These are phyloP conservation scores for Mycena belliarum DNA, from an alignment of 768 basidiomycete genomes.

Conservation along the genomic window DNA sequence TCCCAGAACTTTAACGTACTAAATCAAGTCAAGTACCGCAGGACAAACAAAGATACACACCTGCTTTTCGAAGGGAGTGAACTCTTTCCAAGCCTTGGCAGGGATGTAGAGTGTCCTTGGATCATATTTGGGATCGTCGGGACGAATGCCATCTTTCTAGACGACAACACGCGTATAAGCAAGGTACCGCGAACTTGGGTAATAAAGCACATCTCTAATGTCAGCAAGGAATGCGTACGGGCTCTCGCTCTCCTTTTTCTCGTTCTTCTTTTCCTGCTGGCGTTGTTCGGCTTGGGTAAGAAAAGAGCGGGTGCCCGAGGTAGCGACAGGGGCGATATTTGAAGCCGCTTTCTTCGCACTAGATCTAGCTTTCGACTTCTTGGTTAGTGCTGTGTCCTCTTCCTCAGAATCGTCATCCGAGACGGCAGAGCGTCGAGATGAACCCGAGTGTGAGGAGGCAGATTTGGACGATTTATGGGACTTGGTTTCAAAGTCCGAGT, in stretches of 20 bases:
- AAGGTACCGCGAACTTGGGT: neutral
- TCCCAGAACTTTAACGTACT: slow-evolving; percentile 63
- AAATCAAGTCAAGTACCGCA: neutral
- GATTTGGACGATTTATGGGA: slow-evolving; percentile 54
- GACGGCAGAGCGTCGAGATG: slow-evolving; percentile 42
- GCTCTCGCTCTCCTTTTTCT: slow-evolving; percentile 78
- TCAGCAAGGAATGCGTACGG: slow-evolving; percentile 76
- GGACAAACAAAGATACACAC: slow-evolving; percentile 34
- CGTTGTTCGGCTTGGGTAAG: slow-evolving; percentile 84
- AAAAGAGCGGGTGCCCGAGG: slow-evolving; percentile 45
- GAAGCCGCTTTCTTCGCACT: slow-evolving; percentile 28
- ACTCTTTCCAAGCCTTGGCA: slow-evolving; percentile 68
- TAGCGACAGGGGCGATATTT: slow-evolving; percentile 24
- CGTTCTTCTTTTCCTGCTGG: slow-evolving; percentile 73
- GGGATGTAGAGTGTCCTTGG: slow-evolving; percentile 87
- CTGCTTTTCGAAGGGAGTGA: slow-evolving; percentile 96
- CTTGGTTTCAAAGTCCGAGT: slow-evolving; percentile 57
- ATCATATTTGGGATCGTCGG: slow-evolving; percentile 86
- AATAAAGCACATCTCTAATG: slow-evolving; percentile 61
- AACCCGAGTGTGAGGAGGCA: slow-evolving; percentile 39
- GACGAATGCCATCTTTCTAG: slow-evolving; percentile 79
- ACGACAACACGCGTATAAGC: slow-evolving; percentile 6
- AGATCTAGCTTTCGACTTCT: slow-evolving; percentile 34
- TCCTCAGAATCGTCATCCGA: slow-evolving; percentile 41
- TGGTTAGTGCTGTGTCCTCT: slow-evolving; percentile 40